Base-by-base conservation (phyloP, 768 basidiomycete species). In the Floccularia luteovirens region DNA sequence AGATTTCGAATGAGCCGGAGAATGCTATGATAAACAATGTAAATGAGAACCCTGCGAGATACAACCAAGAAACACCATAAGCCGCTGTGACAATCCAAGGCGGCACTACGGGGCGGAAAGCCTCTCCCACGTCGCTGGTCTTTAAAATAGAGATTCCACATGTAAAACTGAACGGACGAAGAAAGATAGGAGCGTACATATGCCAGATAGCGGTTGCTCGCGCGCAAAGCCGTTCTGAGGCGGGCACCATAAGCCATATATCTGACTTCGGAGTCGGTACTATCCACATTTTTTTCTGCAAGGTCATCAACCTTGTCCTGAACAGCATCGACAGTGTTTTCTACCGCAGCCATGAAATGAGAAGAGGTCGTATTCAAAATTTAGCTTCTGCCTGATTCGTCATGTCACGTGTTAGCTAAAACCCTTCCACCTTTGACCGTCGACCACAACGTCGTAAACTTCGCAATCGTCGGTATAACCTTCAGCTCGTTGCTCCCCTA, bases 41-140 rank as follows among this genome's bases (percentile, higher is more conserved):
- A 39, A n/a, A n/a, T n/a, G n/a, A n/a, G n/a, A 31, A 69, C 70
- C 67, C 84, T 12, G 69, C 67, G 31, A 90, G 72, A 60, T 91
- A 91, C 35, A 83, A 50, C 86, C 87, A 89, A 0, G 83, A 86
- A 38, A 90, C 60, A 11, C 83, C 87, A 53, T 91, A 91, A 7
- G 82, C 83, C 24, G 82, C 82, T 2, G 74, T 75, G 10, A 91
- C 86, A 12, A 83, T 44, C 56, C 70, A 70, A 1, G 88, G 81
- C 25, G 75, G 74, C 2, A 88, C 81, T 24, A 90, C 74, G 1
- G 87, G 86, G 7, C 88, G 68, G 56, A 90, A 89, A 1, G 86
- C 82, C 60, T 90, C 88, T 33, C 88, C 88, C 19, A 89, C 64
- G 52, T 88, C 86, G 61, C 83, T 85, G 31, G 83, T 86, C 82